phyloP scores from a whole-genome alignment of 345 rosid genomes.

The Citrus unshiu region DNA sequence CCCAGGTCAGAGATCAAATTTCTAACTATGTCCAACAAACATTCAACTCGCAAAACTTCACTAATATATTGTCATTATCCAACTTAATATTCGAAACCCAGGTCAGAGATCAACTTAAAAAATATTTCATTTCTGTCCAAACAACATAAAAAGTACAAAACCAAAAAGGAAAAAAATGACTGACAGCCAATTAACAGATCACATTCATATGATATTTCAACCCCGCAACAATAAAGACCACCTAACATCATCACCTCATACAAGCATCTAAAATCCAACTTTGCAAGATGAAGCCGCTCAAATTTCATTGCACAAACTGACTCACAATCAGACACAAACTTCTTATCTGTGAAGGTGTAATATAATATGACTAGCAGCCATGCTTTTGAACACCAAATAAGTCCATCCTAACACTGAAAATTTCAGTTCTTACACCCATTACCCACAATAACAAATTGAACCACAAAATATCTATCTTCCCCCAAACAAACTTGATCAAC shows the following conservation, averaged over 20 bases:
- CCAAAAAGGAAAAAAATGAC: background rate
- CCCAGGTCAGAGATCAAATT: background rate
- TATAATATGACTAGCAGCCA: background rate
- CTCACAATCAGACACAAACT: background rate
- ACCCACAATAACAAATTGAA: background rate
- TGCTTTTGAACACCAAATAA: background rate
- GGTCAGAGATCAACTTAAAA: too few relatives aligned
- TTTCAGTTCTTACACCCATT: background rate
- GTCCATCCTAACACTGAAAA: background rate
- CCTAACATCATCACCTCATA: background rate
- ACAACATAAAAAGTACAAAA: background rate
- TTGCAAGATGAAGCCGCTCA: background rate
- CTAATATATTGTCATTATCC: background rate
- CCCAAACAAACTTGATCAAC: background rate
- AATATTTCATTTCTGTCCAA: background rate
- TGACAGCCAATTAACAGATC: background rate
- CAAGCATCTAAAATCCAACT: conserved; percentile 3
- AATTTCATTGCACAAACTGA: background rate
- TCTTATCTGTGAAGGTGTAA: background rate
- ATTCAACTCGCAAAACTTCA: background rate
- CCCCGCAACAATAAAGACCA: background rate
- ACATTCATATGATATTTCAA: background rate
- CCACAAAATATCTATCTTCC: background rate
- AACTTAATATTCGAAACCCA: background rate
- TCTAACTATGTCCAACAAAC: background rate